Conservation (phyloP, 1,284 basidiomycete species). For the Psilocybe mexicana region DNA sequence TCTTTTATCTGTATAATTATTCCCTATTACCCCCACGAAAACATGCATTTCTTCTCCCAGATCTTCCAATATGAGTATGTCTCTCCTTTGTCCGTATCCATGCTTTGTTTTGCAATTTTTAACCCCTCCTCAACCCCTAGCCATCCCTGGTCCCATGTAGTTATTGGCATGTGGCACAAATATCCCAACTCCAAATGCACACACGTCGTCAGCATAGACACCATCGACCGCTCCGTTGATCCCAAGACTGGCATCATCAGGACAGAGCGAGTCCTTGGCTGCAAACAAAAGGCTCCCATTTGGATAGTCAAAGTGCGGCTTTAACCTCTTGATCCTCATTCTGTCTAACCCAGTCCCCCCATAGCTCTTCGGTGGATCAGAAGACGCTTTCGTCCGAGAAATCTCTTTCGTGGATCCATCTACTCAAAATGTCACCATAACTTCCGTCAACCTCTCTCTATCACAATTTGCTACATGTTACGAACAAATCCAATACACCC, state of each 20-base stretch:
- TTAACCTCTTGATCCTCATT: slow-evolving; percentile 25
- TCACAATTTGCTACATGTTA: slow-evolving; percentile 89
- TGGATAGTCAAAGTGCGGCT: slow-evolving; percentile 79
- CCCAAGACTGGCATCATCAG: slow-evolving; percentile 84
- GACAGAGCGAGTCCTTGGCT: slow-evolving; percentile 83
- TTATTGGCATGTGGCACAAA: slow-evolving; percentile 91
- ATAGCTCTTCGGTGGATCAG: slow-evolving; percentile 85
- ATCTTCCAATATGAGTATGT: slow-evolving; percentile 71
- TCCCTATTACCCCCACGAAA: slow-evolving; percentile 15
- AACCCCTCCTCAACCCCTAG: slow-evolving; percentile 39
- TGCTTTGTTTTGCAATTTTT: slow-evolving; percentile 16
- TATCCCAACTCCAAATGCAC: slow-evolving; percentile 93
- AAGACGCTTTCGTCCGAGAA: slow-evolving; percentile 93
- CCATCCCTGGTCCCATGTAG: slow-evolving; percentile 84
- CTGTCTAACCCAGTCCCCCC: slow-evolving; percentile 5
- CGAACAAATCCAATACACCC: slow-evolving; percentile 87
- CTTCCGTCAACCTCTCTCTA: slow-evolving; percentile 87
- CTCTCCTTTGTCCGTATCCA: neutral
- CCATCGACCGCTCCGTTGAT: slow-evolving; percentile 82
- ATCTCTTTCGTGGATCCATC: slow-evolving; percentile 89
- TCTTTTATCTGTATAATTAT: slow-evolving; percentile 22
- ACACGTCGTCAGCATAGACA: slow-evolving; percentile 91
- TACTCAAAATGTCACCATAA: slow-evolving; percentile 77
- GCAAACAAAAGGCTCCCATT: slow-evolving; percentile 80
- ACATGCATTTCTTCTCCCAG: slow-evolving; percentile 80